Conservation (phyloP, 2,329 filamentous ascomycete genomes). For the Westerdykella aurantiaca region DNA sequence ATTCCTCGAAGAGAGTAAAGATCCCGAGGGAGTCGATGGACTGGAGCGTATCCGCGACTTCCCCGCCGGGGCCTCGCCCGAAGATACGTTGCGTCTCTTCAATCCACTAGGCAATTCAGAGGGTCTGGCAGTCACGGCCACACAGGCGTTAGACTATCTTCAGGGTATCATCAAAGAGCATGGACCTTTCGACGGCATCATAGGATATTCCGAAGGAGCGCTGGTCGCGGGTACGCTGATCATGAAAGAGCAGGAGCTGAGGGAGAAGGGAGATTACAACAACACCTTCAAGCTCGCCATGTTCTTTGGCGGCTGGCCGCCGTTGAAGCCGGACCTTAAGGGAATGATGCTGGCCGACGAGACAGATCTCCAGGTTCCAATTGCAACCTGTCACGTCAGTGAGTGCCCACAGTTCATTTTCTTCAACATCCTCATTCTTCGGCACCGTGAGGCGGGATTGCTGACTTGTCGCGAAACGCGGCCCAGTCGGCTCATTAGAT, state of each 20-base stretch:
- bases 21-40: slow-evolving; percentile 17
- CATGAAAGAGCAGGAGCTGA: slow-evolving; percentile 18
- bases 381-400: slow-evolving; percentile 40
- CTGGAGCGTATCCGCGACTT: slow-evolving; percentile 50
- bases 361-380: slow-evolving; percentile 35
- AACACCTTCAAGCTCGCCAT: slow-evolving; percentile 41
- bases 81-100: slow-evolving; percentile 53
- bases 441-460: no score
- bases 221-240: slow-evolving; percentile 46
- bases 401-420: slow-evolving; percentile 2
- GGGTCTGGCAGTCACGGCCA: slow-evolving; percentile 30
- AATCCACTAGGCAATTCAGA: slow-evolving; percentile 32
- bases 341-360: slow-evolving; percentile 38
- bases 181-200: slow-evolving; percentile 46
- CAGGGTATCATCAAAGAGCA: slow-evolving; percentile 18
- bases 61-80: slow-evolving; percentile 47
- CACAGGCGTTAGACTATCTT: slow-evolving; percentile 15
- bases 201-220: slow-evolving; percentile 58
- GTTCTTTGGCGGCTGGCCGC: slow-evolving; percentile 47
- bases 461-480: neutral
- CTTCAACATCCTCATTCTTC: no score
- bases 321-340: slow-evolving; percentile 28
- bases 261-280: slow-evolving; percentile 12
- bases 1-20: slow-evolving; percentile 16
- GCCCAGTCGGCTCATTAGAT: slow-evolving; percentile 38